Evolutionary conservation across 192 early-diverging fungal species (phyloP).

Genomic region (Coemansia sp.): DNA sequence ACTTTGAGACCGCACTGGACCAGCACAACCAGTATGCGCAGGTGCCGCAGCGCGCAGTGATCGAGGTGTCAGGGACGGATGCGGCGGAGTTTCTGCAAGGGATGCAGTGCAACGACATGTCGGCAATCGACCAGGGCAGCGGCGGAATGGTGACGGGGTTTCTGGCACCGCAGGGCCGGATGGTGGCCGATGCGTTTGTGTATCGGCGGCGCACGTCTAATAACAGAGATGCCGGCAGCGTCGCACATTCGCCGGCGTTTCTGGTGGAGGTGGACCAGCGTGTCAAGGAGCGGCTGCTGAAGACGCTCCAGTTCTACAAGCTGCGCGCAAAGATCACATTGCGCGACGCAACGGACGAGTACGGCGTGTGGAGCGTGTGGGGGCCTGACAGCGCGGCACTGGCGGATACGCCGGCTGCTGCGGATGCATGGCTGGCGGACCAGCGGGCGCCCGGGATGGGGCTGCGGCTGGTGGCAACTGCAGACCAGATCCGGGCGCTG

Average conservation of each 20-base stretch:
- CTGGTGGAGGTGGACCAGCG: conserved; percentile 77
- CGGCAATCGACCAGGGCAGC: conserved; percentile 65
- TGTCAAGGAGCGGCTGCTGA: conserved; percentile 53
- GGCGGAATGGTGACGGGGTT: conserved; percentile 79
- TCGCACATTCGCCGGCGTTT: conserved; percentile 64
- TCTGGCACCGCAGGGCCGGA: conserved; percentile 83
- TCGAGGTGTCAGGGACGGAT: conserved; percentile 71
- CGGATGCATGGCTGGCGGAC: conserved; percentile 53
- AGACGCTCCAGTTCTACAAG: conserved; percentile 73
- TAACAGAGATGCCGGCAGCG: conserved; percentile 46
- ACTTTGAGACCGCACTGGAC: conserved; percentile 32
- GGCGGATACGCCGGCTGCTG: conserved; percentile 19
- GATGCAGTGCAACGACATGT: conserved; percentile 87
- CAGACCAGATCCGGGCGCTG: conserved; percentile 5
- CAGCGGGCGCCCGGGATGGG: conserved; percentile 62
- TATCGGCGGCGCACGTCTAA: conserved; percentile 56
- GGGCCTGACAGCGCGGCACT: conserved; percentile 56
- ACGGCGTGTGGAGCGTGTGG: conserved; percentile 74
- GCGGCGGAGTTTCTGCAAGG: conserved; percentile 87
- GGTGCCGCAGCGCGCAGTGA: conserved; percentile 59
- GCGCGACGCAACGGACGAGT: conserved; percentile 63
- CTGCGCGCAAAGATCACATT: conserved; percentile 78
- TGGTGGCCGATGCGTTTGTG: conserved; percentile 88
- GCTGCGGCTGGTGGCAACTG: conserved; percentile 55
- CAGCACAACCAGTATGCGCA: conserved; percentile 49